Percentiles rank a stretch among this genome's conserved stretches.
Evolutionary conservation across 139 green algal species (phyloP).

Genomic region (Chlorella ohadii): DNA sequence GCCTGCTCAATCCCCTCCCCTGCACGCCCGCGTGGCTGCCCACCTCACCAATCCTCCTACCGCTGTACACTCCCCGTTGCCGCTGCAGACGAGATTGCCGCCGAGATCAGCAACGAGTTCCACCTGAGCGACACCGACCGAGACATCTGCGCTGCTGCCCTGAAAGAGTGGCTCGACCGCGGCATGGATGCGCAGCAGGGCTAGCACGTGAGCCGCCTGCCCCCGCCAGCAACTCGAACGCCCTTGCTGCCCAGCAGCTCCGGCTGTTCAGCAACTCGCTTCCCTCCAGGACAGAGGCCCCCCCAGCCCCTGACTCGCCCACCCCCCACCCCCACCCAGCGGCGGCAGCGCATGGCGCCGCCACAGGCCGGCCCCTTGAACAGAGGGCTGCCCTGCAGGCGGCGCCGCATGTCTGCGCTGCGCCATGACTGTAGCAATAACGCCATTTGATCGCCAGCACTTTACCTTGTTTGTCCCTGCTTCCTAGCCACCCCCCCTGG

Average conservation of each 20-base stretch:
- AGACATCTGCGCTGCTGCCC: constrained; percentile 89
- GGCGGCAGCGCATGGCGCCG: neutral
- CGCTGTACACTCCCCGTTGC: neutral
- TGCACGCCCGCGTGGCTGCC: neutral
- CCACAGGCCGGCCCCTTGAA: neutral
- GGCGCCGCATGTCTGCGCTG: neutral
- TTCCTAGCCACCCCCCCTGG: neutral
- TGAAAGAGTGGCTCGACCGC: constrained; percentile 90
- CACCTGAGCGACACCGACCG: constrained; percentile 86
- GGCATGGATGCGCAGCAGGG: constrained; percentile 46
- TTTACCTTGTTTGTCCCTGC: neutral
- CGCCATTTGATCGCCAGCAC: constrained; percentile 21
- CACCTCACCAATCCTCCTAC: neutral
- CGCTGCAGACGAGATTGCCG: constrained; percentile 85
- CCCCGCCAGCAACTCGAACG: neutral
- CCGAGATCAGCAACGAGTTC: constrained; percentile 95
- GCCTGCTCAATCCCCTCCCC: neutral
- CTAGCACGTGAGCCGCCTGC: neutral
- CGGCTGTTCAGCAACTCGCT: no score
- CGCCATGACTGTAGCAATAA: constrained; percentile 29
- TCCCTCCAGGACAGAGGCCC: no score
- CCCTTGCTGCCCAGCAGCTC: no score
- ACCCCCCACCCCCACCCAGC: neutral
- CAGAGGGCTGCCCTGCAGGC: neutral
- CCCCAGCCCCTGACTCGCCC: neutral